phyloP scores from a whole-genome alignment of 2,329 filamentous ascomycete species.

The Neopestalotiopsis sp. region DNA sequence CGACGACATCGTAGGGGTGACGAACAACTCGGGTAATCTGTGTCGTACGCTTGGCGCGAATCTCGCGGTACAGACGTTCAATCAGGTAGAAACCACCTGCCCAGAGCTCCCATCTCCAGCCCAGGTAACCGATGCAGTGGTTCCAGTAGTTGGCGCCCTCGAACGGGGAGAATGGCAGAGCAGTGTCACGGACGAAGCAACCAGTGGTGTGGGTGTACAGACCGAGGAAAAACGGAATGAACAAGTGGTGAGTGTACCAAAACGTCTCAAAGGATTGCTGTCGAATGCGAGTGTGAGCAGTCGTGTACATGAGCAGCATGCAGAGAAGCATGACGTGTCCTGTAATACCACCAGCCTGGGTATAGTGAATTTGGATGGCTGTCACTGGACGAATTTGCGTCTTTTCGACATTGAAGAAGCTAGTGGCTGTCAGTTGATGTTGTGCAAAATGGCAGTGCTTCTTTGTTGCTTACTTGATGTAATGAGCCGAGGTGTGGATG shows the following conservation, averaged over 20 bases:
- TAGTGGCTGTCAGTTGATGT: slow-evolving; percentile 37
- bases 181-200: slow-evolving; percentile 91
- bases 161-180: slow-evolving; percentile 78
- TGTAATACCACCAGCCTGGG: slow-evolving; percentile 87
- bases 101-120: slow-evolving; percentile 95
- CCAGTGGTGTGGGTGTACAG: slow-evolving; percentile 96
- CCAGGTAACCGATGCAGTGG: slow-evolving; percentile 93
- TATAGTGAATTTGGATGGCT: slow-evolving; percentile 91
- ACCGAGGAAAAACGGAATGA: slow-evolving; percentile 90
- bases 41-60: slow-evolving; percentile 82
- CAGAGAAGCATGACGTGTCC: slow-evolving; percentile 98
- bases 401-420: slow-evolving; percentile 94
- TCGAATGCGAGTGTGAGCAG: slow-evolving; percentile 88
- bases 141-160: slow-evolving; percentile 83
- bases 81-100: slow-evolving; percentile 84
- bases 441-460: background rate
- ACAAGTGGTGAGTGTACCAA: slow-evolving; percentile 99
- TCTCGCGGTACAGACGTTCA: slow-evolving; percentile 90
- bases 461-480: slow-evolving; percentile 77
- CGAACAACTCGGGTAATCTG: slow-evolving; percentile 93
- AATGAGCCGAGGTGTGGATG: slow-evolving; percentile 80
- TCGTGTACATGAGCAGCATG: slow-evolving; percentile 99
- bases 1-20: slow-evolving; percentile 95
- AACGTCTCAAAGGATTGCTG: slow-evolving; percentile 98
- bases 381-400: slow-evolving; percentile 79